phyloP scores from a whole-genome alignment of 2,329 filamentous ascomycete species.

The Aspergillus pseudoterreus region DNA sequence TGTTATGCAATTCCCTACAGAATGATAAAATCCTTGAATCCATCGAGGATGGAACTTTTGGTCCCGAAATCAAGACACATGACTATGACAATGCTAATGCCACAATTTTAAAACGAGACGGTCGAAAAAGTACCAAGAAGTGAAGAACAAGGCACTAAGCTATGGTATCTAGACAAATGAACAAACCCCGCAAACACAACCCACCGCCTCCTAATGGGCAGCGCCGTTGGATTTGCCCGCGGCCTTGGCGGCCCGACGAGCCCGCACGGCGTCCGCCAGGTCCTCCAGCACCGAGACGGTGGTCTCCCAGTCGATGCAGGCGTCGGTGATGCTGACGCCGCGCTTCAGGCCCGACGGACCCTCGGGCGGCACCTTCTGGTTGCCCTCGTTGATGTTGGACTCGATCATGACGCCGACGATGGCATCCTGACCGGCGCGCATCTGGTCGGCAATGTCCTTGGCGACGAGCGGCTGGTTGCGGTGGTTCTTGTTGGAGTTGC shows the following conservation, averaged over 20 bases:
- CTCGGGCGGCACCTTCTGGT: constrained; percentile 82
- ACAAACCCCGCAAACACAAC: background rate
- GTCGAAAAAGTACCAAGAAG: constrained; percentile 3
- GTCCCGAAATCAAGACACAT: background rate
- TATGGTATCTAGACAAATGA: constrained; percentile 17
- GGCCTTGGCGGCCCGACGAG: constrained; percentile 56
- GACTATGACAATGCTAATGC: background rate
- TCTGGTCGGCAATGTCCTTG: constrained; percentile 74
- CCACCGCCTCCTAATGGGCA: background rate
- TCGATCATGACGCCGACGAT: constrained; percentile 99
- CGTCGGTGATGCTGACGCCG: constrained; percentile 92
- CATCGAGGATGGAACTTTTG: too few relatives aligned
- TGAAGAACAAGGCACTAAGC: constrained; percentile 9
- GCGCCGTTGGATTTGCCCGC: constrained; percentile 25
- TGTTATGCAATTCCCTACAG: too few relatives aligned
- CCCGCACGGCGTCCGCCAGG: constrained; percentile 77
- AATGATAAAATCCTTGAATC: background rate
- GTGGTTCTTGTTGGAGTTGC: constrained; percentile 97
- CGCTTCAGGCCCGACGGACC: constrained; percentile 75
- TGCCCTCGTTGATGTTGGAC: constrained; percentile 90
- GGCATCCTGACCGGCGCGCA: constrained; percentile 78
- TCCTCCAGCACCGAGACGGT: constrained; percentile 80
- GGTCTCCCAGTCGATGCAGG: constrained; percentile 89
- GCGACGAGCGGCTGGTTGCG: constrained; percentile 95
- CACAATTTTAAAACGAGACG: background rate